phyloP scores from a whole-genome alignment of 306 rosid genomes.

The Malus orientalis region DNA sequence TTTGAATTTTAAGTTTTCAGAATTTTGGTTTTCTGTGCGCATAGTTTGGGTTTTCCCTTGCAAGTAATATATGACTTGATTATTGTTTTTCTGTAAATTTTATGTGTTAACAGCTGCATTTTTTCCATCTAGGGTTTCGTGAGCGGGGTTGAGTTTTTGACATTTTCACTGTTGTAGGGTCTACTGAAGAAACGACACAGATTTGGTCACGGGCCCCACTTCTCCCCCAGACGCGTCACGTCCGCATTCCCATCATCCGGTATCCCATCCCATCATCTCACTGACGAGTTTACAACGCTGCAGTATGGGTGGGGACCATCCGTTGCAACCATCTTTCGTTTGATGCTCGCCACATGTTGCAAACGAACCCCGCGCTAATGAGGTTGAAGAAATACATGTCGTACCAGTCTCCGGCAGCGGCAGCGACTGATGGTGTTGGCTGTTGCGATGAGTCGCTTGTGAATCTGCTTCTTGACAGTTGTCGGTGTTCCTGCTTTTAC shows the following conservation, averaged over 20 bases:
- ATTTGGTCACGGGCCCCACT: no score
- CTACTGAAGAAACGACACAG: no score
- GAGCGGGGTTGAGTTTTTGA: no score
- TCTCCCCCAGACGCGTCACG: not conserved
- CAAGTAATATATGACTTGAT: no score
- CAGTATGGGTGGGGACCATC: not conserved
- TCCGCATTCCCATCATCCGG: not conserved
- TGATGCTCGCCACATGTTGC: not conserved
- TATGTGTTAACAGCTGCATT: no score
- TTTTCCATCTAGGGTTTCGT: no score
- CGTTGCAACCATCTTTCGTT: not conserved
- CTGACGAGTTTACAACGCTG: not conserved
- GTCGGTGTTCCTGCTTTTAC: not conserved
- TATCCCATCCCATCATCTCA: slow-evolving; percentile 4
- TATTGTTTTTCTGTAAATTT: no score
- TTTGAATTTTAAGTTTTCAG: no score
- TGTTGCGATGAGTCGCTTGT: not conserved
- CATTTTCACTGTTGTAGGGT: no score
- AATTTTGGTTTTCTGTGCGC: no score
- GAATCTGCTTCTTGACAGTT: not conserved
- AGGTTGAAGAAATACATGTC: not conserved
- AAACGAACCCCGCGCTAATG: not conserved
- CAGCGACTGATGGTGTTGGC: not conserved
- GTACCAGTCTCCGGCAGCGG: not conserved
- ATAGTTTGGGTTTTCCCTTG: no score